A percentile compares a stretch with the other conserved stretches of the same genome.
phyloP scores from a whole-genome alignment of 495 filamentous ascomycete genomes.

The Aspergillus bridgeri region DNA sequence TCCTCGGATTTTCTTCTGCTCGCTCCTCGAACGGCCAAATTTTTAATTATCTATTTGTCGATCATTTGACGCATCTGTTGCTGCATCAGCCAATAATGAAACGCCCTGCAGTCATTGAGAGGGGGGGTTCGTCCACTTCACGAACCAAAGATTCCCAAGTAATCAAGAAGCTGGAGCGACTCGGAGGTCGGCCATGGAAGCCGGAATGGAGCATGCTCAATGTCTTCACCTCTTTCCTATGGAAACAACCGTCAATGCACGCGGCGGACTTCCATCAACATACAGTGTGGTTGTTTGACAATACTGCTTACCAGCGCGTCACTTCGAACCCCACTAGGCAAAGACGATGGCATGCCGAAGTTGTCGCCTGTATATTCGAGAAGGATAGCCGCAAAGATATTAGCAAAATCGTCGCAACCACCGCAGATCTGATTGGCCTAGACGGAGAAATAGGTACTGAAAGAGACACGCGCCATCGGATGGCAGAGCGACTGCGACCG shows the following conservation, averaged over 20 bases:
- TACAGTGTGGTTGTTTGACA: constrained; percentile 86
- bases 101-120: constrained; percentile 2
- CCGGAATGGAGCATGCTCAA: constrained; percentile 28
- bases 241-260: constrained; percentile 28
- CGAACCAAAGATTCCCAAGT: constrained; percentile 10
- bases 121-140: constrained; percentile 6
- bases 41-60: neutral
- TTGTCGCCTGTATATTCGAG: constrained; percentile 75
- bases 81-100: neutral
- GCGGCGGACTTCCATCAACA: constrained; percentile 50
- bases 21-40: no score
- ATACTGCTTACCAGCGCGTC: constrained; percentile 67
- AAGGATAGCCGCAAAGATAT: constrained; percentile 61
- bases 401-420: constrained; percentile 61
- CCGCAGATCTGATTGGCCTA: constrained; percentile 70
- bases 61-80: no score
- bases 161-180: constrained; percentile 7
- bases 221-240: constrained; percentile 27
- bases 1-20: neutral
- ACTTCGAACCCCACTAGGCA: constrained; percentile 22
- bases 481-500: constrained; percentile 67
- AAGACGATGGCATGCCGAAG: constrained; percentile 69
- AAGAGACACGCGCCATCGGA: constrained; percentile 57
- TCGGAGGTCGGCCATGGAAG: constrained; percentile 18
- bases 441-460: constrained; percentile 54